Evolutionary conservation across 2,329 filamentous ascomycete species (phyloP).

Genomic region (Celoporthe dispersa): DNA sequence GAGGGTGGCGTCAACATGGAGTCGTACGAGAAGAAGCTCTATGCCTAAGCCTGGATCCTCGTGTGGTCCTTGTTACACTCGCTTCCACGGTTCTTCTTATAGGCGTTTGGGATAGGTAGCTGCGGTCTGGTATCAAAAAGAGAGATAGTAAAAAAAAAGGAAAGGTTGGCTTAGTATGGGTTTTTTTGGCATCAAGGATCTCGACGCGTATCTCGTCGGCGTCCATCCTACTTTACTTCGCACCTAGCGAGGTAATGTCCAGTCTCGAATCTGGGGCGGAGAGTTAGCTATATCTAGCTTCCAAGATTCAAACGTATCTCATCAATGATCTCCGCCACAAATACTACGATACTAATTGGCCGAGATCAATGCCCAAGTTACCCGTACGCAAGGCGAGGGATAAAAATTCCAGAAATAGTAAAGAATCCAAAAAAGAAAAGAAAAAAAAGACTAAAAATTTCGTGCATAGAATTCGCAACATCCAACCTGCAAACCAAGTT

Average conservation of each 20-base stretch:
- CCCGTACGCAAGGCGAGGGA: too few relatives aligned
- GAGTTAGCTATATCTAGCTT: background rate
- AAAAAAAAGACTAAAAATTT: too few relatives aligned
- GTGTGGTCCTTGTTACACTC: conserved; percentile 1
- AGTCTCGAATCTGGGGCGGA: background rate
- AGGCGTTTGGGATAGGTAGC: conserved; percentile 25
- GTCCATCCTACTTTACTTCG: conserved; percentile 2
- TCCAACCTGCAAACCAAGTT: too few relatives aligned
- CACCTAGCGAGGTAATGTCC: conserved; percentile 10
- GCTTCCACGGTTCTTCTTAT: conserved; percentile 17
- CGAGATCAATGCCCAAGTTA: too few relatives aligned
- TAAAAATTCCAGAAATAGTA: too few relatives aligned
- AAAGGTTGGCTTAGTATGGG: conserved; percentile 16
- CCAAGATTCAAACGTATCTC: background rate
- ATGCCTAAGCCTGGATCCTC: conserved; percentile 63
- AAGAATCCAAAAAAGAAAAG: too few relatives aligned
- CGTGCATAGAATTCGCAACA: too few relatives aligned
- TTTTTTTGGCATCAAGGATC: conserved; percentile 7
- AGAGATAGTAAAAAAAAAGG: conserved; percentile 4
- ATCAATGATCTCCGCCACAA: background rate
- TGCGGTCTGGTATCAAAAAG: conserved; percentile 19
- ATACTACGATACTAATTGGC: too few relatives aligned
- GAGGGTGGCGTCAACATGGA: conserved; percentile 99
- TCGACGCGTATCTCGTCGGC: background rate
- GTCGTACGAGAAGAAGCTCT: conserved; percentile 99